Base-by-base conservation (phyloP, 495 filamentous ascomycete species). In the Podospora conica region DNA sequence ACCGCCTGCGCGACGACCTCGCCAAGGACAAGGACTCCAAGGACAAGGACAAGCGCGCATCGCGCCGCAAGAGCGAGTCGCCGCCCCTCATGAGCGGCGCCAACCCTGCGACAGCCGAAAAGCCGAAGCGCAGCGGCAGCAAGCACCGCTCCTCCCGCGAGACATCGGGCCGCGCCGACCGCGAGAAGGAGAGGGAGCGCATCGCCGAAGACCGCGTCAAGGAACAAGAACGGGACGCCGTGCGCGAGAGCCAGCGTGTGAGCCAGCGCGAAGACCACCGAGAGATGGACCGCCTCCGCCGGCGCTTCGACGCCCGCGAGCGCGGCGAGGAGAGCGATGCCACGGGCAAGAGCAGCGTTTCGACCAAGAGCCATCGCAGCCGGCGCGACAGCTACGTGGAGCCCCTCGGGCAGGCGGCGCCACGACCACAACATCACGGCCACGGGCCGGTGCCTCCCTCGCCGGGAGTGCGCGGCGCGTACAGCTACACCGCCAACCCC, bases 1-100 rank as follows among this genome's bases (percentile, higher is more conserved):
- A 93, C 72, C 86, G 94, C 27, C 83, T 96, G 6, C 91, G 96
- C 75, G 82, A 86, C 4, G 85, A 91, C 70, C 93, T 96, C 76
- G 18, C 40, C 40, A 48, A 48, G 40, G 40, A 48, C 40, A 95
- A 92, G 75, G 83, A 81, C 0, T 82, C 85, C 27, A 90, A 91
- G 80, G 92, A 91, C 68, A 81, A 82, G 1, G 86, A 89, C 21
- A 91, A 54, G 85, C 90, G 70, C 8, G 58, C 53, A 53, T 59
- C 67, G 22, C 58, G 63, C 23, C 73, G 70, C 56, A 74, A 72
- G 70, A 72, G 70, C 70, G 66, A 54, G 53, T 67, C 71, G 1
- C 55, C 73, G 22, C 65, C 70, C 5, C 24, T 60, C 60, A 64
- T 70, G 69, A 67, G 61, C 61, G 69, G 68, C 61, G 70, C 63